Base-by-base conservation (phyloP, 768 basidiomycete species). In the Tremella yokohamensis region DNA sequence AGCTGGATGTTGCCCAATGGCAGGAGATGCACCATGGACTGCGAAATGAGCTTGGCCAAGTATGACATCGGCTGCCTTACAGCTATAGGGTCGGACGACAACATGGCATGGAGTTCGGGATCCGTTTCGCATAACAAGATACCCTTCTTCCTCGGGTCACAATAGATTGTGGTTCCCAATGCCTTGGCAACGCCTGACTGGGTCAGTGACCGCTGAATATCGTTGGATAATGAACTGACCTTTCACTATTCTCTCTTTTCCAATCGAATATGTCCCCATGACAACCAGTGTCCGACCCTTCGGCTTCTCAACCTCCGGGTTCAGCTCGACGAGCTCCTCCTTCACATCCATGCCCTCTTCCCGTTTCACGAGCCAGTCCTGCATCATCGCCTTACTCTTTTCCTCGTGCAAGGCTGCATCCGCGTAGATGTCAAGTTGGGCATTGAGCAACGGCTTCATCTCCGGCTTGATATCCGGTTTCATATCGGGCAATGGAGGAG, bases 221-320 rank as follows among this genome's bases (percentile, higher is more conserved):
- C 51, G 51, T 37, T 18, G 42, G 24, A 40, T 26, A 49, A 48
- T 64, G 26, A 44, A 51, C 66, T 29, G 56, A 89, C 90, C 91
- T 83, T 97, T 96, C 40, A 96, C 92, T 40, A 98, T 88, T 20
- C 96, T 85, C 76, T 99, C 96, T 75, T 99, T 99, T 40, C 96
- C 96, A 49, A 98, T 90, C 0, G 90, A 90, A 77, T 99, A 99
- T 0, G 96, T 97, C 9, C 77, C 77, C 57, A 78, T 76, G 34
- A 76, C 71, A 12, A 78, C 68, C 54, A 78, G 56, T 19, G 77
- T 78, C 53, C 73, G 53, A 2, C 67, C 69, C 39, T 64, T 65
- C 19, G 50, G 37, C 38, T 70, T 68, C 59, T 64, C 63, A 34
- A 34, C 11, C 11, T 34, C 29, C 11, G 49, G 56, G 47, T 70